Percentiles rank a stretch among this genome's conserved stretches.
Evolutionary conservation across 2,329 filamentous ascomycete species (phyloP).

Genomic region (Hymenoscyphus fraxineus): DNA sequence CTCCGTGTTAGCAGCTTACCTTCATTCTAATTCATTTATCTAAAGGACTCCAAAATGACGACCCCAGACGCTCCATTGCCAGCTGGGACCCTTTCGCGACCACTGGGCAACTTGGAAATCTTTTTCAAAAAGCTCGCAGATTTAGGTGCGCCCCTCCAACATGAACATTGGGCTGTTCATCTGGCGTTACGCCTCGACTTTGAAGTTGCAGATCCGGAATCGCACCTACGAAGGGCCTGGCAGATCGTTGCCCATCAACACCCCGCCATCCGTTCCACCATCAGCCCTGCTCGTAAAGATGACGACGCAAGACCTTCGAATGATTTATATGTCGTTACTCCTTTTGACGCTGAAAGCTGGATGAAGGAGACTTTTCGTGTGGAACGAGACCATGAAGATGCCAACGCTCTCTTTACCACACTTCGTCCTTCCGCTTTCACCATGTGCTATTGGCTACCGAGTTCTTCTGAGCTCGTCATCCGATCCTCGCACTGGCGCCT

Average conservation of each 20-base stretch:
- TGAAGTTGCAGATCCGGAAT: not conserved
- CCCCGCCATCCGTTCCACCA: slow-evolving; percentile 3
- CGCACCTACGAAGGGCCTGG: slow-evolving; percentile 4
- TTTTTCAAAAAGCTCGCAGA: slow-evolving; percentile 5
- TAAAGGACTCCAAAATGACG: too few relatives aligned
- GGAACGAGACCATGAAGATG: slow-evolving; percentile 1
- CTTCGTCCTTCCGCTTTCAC: not conserved
- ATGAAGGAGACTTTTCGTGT: not conserved
- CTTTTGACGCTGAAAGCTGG: slow-evolving; percentile 3
- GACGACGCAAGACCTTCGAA: not conserved
- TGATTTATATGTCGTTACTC: not conserved
- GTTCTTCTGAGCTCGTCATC: slow-evolving; percentile 2
- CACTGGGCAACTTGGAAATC: slow-evolving; percentile 5
- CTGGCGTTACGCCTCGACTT: not conserved
- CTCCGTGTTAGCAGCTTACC: too few relatives aligned
- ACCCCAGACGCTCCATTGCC: not conserved
- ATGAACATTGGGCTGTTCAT: slow-evolving; percentile 5
- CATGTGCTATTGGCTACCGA: slow-evolving; percentile 5
- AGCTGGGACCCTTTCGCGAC: not conserved
- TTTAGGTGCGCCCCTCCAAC: slow-evolving; percentile 1
- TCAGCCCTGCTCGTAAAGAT: slow-evolving; percentile 1
- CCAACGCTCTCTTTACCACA: not conserved
- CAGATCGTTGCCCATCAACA: not conserved
- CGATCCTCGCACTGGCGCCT: slow-evolving; percentile 5
- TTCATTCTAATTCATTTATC: too few relatives aligned